These are phyloP conservation scores for Solanum sparsipilum DNA, from an alignment of 257 asterid genomes.

Conservation along the genomic window DNA sequence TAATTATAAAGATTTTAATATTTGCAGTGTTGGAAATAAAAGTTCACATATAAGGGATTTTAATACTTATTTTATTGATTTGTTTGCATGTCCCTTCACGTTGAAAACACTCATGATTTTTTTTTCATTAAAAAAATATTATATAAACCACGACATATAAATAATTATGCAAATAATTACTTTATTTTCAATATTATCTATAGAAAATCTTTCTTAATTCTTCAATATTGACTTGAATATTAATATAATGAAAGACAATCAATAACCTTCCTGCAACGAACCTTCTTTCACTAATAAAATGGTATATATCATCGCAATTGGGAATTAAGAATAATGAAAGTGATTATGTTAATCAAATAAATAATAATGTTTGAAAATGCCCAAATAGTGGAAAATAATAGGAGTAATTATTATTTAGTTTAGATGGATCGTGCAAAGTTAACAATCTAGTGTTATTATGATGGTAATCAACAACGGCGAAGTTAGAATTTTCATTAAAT, in stretches of 20 bases:
- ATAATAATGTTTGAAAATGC: background rate
- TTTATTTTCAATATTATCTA: background rate
- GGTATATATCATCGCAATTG: background rate
- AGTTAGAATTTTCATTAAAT: too few relatives aligned
- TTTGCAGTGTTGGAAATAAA: background rate
- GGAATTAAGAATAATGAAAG: background rate
- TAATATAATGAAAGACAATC: background rate
- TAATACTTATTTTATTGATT: too few relatives aligned
- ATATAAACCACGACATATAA: background rate
- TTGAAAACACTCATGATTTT: background rate
- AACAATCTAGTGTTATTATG: background rate
- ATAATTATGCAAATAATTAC: background rate
- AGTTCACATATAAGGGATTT: background rate
- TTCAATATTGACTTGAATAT: background rate
- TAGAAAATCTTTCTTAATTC: background rate
- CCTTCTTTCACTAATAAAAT: background rate
- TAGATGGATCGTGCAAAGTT: background rate
- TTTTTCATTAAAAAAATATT: too few relatives aligned
- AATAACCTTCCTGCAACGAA: background rate
- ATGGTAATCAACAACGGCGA: background rate
- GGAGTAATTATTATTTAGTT: background rate
- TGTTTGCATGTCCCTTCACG: background rate
- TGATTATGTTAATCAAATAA: background rate
- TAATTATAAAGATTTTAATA: background rate
- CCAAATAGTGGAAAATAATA: background rate